Evolutionary conservation across 139 green algal species (phyloP).

Genomic region (Chlamydomonas asymmetrica): DNA sequence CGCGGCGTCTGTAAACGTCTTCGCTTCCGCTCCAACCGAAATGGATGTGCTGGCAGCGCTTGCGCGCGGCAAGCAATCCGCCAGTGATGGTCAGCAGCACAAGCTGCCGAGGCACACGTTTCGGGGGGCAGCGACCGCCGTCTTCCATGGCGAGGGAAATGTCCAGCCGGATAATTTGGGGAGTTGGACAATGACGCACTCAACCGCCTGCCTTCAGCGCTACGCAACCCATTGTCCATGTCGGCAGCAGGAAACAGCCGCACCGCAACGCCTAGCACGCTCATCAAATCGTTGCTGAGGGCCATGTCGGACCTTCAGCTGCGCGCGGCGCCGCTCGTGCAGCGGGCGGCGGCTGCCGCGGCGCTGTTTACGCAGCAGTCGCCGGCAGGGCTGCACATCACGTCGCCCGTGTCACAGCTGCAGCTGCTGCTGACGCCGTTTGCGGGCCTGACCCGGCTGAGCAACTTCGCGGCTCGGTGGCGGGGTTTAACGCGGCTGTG

Average conservation of each 20-base stretch:
- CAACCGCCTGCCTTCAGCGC: conserved; percentile 1
- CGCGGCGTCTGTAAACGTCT: too few relatives aligned
- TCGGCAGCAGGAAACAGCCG: conserved; percentile 11
- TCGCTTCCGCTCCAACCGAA: too few relatives aligned
- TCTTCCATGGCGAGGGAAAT: conserved; percentile 23
- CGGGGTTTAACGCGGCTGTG: too few relatives aligned
- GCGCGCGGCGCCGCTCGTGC: too few relatives aligned
- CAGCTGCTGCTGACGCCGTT: conserved; percentile 6
- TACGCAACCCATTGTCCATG: conserved; percentile 18
- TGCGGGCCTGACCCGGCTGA: neutral
- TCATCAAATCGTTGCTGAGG: conserved; percentile 10
- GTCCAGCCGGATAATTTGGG: conserved; percentile 24
- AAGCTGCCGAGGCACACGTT: too few relatives aligned
- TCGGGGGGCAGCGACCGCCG: conserved; percentile 9
- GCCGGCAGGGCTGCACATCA: conserved; percentile 2
- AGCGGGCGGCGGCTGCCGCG: too few relatives aligned
- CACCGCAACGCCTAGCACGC: conserved; percentile 5
- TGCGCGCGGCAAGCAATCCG: too few relatives aligned
- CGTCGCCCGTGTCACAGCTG: neutral
- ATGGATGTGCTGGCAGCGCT: too few relatives aligned
- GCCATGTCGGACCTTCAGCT: conserved; percentile 17
- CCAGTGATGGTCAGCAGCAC: neutral
- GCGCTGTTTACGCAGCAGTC: neutral
- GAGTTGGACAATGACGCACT: conserved; percentile 19
- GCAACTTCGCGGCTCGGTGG: neutral